These are phyloP conservation scores for Gloeopeniophorella convolvens DNA, from an alignment of 768 basidiomycete species.

Conservation along the genomic window DNA sequence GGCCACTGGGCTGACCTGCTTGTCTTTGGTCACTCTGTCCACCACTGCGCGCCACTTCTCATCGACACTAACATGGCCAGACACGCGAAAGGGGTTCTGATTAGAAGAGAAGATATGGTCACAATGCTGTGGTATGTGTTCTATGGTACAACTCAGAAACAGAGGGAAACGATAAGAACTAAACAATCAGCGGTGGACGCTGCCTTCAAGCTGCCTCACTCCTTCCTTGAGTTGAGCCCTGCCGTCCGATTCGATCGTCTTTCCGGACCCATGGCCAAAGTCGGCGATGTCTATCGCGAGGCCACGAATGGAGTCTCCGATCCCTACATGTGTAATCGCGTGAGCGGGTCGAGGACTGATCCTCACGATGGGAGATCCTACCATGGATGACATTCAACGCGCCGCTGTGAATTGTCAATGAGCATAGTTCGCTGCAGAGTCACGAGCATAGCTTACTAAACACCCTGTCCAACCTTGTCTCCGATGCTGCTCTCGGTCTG, in stretches of 20 bases:
- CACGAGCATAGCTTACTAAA: slow-evolving; percentile 2
- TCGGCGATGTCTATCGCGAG: slow-evolving; percentile 7
- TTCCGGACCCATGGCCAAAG: slow-evolving; percentile 5
- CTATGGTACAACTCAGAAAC: too few species aligned
- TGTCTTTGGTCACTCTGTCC: too few species aligned
- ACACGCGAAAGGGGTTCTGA: background rate
- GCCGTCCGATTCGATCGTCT: slow-evolving; percentile 2
- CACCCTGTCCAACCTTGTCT: background rate
- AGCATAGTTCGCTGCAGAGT: background rate
- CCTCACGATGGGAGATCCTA: too few species aligned
- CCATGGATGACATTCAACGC: slow-evolving; percentile 6
- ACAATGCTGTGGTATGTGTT: background rate
- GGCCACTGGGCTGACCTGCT: too few species aligned
- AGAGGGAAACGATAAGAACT: background rate
- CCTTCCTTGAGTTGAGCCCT: slow-evolving; percentile 7
- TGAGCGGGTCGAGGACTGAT: background rate
- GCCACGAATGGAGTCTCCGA: slow-evolving; percentile 13
- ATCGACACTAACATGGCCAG: background rate
- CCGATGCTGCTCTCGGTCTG: background rate
- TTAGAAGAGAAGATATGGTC: background rate
- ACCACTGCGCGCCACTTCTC: background rate
- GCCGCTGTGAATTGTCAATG: background rate
- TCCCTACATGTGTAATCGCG: background rate
- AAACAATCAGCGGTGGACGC: background rate
- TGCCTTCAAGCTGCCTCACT: background rate